Conservation (phyloP, 1,139 yeast species). For the Geotrichum australiense region DNA sequence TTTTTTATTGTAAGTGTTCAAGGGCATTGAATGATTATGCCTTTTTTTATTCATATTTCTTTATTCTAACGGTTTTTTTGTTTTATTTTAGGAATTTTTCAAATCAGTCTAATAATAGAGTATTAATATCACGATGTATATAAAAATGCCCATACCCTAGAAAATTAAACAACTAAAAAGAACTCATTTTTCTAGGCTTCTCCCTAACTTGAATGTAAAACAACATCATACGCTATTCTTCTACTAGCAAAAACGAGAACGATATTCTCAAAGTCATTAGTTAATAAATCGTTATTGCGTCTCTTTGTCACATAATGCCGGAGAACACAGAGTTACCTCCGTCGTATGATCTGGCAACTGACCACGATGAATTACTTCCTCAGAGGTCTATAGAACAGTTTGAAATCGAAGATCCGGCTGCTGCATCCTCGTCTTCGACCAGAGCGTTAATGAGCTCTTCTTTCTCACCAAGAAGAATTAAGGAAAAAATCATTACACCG, state of each 20-base stretch:
- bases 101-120: constrained; percentile 6
- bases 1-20: constrained; percentile 23
- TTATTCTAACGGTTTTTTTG: background rate
- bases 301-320: no score
- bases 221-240: no score
- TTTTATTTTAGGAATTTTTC: constrained; percentile 8
- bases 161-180: background rate
- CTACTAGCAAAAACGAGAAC: no score
- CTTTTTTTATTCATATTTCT: background rate
- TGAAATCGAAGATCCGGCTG: constrained; percentile 14
- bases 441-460: constrained; percentile 27
- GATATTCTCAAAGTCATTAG: no score
- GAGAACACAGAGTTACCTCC: constrained; percentile 5
- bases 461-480: constrained; percentile 36
- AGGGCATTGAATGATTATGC: background rate
- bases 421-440: constrained; percentile 20
- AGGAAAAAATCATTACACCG: constrained; percentile 44
- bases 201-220: no score
- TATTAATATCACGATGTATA: constrained; percentile 1
- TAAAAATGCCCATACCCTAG: constrained; percentile 7
- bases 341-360: constrained; percentile 6
- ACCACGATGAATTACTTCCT: constrained; percentile 5
- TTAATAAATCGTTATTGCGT: no score
- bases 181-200: background rate
- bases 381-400: constrained; percentile 20